Base-by-base conservation (phyloP, 257 asterid species). In the Primulina huaijiensis region DNA sequence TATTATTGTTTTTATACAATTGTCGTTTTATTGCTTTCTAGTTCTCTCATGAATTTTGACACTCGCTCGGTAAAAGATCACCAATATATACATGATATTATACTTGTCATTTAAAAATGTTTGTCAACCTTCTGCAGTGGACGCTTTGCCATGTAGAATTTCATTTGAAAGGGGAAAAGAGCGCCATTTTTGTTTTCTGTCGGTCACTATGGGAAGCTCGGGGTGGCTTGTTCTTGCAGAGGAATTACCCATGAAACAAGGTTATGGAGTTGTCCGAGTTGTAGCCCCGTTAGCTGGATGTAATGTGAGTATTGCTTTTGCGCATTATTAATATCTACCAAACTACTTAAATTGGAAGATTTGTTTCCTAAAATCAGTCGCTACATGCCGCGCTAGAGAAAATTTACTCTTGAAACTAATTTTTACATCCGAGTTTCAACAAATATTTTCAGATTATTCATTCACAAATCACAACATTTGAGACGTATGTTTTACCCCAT, bases 121-220 rank as follows among this genome's bases (percentile, higher is more conserved):
- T 77, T 72, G 46, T 71, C 43, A 65, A 35, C 74, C 64, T 71
- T 74, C 50, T 78, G 67, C 85, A 93, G 99, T 80, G 77, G 96
- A 85, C 71, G 86, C 89, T 50, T 81, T 93, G 71, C 95, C 99
- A 60, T 93, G 99, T 76, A 92, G 95, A 74, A 93, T 93, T 73
- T 94, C 99, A 64, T 93, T 93, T 78, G 99, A 93, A 86, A 87
- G 95, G 84, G 99, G 99, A 58, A 93, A 86, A 76, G 99, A 90
- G 79, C 96, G 96, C 23, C 87, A 89, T 74, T 93, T 93, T 83
- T 79, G 73, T 70, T 81, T 93, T 74, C 74, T 90, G 71, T 84
- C 99, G 67, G 70, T 87, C 80, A 86, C 96, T 25, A 64, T 74
- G 64, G 95, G 96, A 77, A 72, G 79, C 78, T 85, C 91, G 16